These are phyloP conservation scores for Bifiguratus adelaidae DNA, from an alignment of 192 early-diverging fungal species.

Conservation along the genomic window DNA sequence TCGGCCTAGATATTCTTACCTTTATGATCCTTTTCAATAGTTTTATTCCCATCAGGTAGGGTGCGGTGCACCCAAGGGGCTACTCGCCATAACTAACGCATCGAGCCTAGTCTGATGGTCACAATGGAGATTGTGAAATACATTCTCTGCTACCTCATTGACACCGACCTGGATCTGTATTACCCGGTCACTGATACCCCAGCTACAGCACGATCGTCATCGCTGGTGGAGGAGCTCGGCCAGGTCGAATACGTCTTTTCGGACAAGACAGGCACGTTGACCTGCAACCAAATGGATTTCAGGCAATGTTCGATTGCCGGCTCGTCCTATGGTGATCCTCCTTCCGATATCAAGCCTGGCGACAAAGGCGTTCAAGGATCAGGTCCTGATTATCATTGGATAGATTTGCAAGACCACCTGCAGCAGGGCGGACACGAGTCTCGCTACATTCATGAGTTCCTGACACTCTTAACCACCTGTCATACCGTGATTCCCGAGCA, in stretches of 20 bases:
- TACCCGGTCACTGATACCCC: constrained; percentile 39
- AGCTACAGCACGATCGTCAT: constrained; percentile 60
- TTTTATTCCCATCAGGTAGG: constrained; percentile 10
- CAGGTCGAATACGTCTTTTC: constrained; percentile 79
- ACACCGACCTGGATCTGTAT: constrained; percentile 54
- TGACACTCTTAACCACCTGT: constrained; percentile 47
- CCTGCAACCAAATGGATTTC: constrained; percentile 75
- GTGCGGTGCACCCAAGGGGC: too few species aligned
- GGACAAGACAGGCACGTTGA: constrained; percentile 77
- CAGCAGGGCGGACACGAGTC: constrained; percentile 7
- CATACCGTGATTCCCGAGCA: constrained; percentile 50
- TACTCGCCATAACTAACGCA: too few species aligned
- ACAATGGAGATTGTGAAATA: constrained; percentile 19
- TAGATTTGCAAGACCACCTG: constrained; percentile 6
- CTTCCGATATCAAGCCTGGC: constrained; percentile 24
- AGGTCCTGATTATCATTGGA: not conserved
- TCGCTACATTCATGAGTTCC: constrained; percentile 30
- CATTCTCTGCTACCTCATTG: constrained; percentile 67
- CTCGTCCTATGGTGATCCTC: constrained; percentile 40
- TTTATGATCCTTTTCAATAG: constrained; percentile 35
- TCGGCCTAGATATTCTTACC: constrained; percentile 20
- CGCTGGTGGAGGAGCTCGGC: constrained; percentile 59
- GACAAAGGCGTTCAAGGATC: not conserved
- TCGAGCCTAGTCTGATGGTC: not conserved
- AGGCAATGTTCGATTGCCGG: constrained; percentile 56